These are phyloP conservation scores for Gentiana straminea DNA, from an alignment of 257 asterid species.

Conservation along the genomic window DNA sequence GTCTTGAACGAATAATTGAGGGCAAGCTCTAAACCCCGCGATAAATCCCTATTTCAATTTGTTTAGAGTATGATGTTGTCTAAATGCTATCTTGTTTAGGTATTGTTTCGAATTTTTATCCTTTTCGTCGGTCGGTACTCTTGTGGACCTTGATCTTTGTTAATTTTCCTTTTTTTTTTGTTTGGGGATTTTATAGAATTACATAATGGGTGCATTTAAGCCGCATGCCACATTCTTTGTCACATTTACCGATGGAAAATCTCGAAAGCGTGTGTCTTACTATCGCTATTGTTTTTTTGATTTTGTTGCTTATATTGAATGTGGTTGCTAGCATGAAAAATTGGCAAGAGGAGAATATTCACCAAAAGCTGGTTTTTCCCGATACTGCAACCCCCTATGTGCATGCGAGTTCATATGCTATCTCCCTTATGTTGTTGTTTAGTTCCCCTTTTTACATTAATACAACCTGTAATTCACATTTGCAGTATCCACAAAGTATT, in stretches of 20 bases:
- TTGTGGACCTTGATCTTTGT: background rate
- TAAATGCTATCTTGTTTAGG: background rate
- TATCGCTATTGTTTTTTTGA: too few species aligned
- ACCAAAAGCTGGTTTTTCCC: too few species aligned
- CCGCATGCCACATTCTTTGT: slow-evolving; percentile 82
- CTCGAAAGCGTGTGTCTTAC: slow-evolving; percentile 71
- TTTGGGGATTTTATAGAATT: slow-evolving; percentile 43
- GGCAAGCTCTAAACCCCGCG: background rate
- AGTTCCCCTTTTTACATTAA: too few species aligned
- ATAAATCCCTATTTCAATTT: too few species aligned
- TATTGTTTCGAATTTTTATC: background rate
- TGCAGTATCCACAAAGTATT: too few species aligned
- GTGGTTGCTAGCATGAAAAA: too few species aligned
- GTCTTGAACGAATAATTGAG: background rate
- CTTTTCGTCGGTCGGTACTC: background rate
- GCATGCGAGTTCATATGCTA: too few species aligned
- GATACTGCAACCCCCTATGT: too few species aligned
- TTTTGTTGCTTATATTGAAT: too few species aligned
- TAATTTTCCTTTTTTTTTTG: background rate
- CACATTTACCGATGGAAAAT: slow-evolving; percentile 64
- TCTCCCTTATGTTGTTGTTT: too few species aligned
- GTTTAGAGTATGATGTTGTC: background rate
- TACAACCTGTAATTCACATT: too few species aligned
- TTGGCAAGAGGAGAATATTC: too few species aligned
- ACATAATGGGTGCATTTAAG: slow-evolving; percentile 82